Percentiles rank a stretch among this genome's conserved stretches.
Conservation (phyloP, 148 eudicot species). For the Chenopodium quinoa region DNA sequence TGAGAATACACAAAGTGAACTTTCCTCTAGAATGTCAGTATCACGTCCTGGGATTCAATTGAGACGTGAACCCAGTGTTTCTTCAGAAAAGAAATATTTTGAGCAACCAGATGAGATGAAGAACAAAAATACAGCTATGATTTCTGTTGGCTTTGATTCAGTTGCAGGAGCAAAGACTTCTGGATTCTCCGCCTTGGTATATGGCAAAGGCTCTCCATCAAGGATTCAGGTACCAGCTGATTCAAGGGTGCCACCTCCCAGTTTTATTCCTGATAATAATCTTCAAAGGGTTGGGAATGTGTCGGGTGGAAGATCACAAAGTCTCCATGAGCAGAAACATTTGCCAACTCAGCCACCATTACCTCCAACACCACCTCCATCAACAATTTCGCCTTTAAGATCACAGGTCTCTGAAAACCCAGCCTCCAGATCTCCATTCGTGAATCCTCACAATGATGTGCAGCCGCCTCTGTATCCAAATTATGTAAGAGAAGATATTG, state of each 20-base stretch:
- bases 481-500: constrained; percentile 49
- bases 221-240: constrained; percentile 38
- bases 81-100: constrained; percentile 60
- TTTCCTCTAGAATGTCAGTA: constrained; percentile 71
- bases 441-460: constrained; percentile 46
- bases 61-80: constrained; percentile 80
- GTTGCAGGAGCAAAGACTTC: constrained; percentile 32
- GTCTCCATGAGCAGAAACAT: constrained; percentile 57
- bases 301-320: constrained; percentile 34
- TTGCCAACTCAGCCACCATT: constrained; percentile 78
- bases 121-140: constrained; percentile 25
- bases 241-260: constrained; percentile 42
- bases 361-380: constrained; percentile 94
- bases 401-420: constrained; percentile 49
- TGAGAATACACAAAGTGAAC: constrained; percentile 67
- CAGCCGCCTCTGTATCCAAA: constrained; percentile 42
- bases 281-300: constrained; percentile 42
- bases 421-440: constrained; percentile 49
- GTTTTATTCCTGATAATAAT: constrained; percentile 39
- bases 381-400: constrained; percentile 49
- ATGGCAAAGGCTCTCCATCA: constrained; percentile 40
- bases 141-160: constrained; percentile 40
- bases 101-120: constrained; percentile 52
- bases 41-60: constrained; percentile 64
- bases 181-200: constrained; percentile 39